Percentiles rank a stretch among this genome's conserved stretches.
phyloP scores from a whole-genome alignment of 345 rosid species.

The Clarkia xantiana region DNA sequence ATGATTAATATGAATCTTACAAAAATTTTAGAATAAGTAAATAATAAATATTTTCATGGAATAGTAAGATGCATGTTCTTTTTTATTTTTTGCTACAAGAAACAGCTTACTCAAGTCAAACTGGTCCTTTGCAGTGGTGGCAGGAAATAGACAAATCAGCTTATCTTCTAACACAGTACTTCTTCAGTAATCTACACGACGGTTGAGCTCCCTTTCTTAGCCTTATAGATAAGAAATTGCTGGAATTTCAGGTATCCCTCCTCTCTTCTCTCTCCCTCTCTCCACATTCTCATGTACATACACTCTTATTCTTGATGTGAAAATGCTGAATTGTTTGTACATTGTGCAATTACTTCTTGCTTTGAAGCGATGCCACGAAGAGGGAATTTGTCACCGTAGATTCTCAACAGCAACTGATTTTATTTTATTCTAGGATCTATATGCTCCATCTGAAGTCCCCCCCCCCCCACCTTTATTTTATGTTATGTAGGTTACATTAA shows the following conservation, averaged over 20 bases:
- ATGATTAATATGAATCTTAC: too few species aligned
- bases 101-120: not conserved
- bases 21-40: too few species aligned
- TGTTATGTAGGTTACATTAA: constrained; percentile 67
- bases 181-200: constrained; percentile 90
- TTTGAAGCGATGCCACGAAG: constrained; percentile 85
- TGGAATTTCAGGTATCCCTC: constrained; percentile 85
- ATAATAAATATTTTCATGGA: too few species aligned
- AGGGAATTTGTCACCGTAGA: constrained; percentile 89
- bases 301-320: not conserved
- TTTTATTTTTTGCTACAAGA: not conserved
- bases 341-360: constrained; percentile 80
- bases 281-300: constrained; percentile 1
- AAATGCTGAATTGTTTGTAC: constrained; percentile 6
- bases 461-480: constrained; percentile 6
- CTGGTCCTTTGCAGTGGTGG: constrained; percentile 53
- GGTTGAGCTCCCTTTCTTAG: constrained; percentile 83
- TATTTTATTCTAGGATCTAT: not conserved
- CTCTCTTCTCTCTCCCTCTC: constrained; percentile 6
- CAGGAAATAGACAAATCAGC: constrained; percentile 99
- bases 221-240: constrained; percentile 85
- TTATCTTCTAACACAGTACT: constrained; percentile 78
- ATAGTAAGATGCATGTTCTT: too few species aligned
- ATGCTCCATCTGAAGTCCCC: not conserved
- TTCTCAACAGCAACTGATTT: constrained; percentile 9